Percentiles rank a stretch among this genome's conserved stretches.
These are phyloP conservation scores for Globisporangium nunn DNA, from an alignment of 352 stramenopile genomes.

Conservation along the genomic window DNA sequence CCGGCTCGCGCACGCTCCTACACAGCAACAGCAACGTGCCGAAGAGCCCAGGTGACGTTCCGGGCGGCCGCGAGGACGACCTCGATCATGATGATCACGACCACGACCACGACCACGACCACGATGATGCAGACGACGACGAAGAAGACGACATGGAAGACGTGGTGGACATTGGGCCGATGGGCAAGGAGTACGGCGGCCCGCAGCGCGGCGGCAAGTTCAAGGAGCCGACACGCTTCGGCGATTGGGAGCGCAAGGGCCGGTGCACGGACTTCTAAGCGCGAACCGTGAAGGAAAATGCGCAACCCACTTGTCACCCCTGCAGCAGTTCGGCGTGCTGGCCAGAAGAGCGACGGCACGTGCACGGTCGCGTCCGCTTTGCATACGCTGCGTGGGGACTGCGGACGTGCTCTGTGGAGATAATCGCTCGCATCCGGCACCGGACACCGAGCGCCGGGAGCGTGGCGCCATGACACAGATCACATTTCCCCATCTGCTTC, in stretches of 20 bases:
- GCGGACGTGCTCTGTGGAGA: too few species aligned
- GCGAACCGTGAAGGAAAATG: neutral
- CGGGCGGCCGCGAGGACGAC: slow-evolving; percentile 3
- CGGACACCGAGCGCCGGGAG: too few species aligned
- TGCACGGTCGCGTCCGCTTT: too few species aligned
- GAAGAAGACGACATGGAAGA: slow-evolving; percentile 87
- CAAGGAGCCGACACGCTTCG: slow-evolving; percentile 94
- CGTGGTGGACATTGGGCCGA: slow-evolving; percentile 89
- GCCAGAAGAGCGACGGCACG: too few species aligned
- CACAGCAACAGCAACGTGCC: slow-evolving; percentile 17
- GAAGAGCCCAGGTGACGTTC: neutral
- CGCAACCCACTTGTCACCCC: too few species aligned
- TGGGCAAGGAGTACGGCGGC: slow-evolving; percentile 90
- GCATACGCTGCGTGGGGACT: too few species aligned
- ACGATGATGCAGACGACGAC: slow-evolving; percentile 28
- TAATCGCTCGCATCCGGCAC: too few species aligned
- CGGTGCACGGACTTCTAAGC: slow-evolving; percentile 94
- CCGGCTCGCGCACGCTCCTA: slow-evolving; percentile 16
- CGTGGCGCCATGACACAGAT: too few species aligned
- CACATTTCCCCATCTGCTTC: too few species aligned
- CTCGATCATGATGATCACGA: slow-evolving; percentile 19
- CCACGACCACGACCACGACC: slow-evolving; percentile 13
- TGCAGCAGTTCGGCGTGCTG: too few species aligned
- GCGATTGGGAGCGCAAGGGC: slow-evolving; percentile 97
- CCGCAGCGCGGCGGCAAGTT: slow-evolving; percentile 90